Evolutionary conservation across 2,329 filamentous ascomycete species (phyloP), one percentile per base, ranked within the genome.

Genomic region (Fusarium udum): DNA sequence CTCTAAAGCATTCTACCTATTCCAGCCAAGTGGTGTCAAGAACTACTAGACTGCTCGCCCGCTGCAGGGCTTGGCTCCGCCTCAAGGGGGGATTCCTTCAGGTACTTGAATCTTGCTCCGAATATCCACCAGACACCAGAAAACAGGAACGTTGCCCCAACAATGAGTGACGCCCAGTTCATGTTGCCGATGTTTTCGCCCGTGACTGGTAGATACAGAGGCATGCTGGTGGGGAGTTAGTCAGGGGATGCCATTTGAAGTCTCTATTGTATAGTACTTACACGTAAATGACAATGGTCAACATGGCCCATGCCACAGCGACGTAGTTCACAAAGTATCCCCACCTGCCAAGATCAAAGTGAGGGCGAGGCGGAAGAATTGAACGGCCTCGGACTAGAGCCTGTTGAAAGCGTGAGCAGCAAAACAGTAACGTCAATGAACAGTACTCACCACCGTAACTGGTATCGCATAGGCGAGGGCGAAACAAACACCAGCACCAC

Each of bases 131-230:
- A 67, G 14, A 36, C 12, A 18, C 56, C 58, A 3, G 64, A 62
- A n/a, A 68, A 58, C 1, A 69, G 15, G 7, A 69, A 40, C 7
- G 45, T 68, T 7, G 34, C 59, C 4, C 64, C 64, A 4, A 70
- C 49, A 8, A 70, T 64, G 9, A 56, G 36, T 13, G 63, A 12
- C 3, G 67, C 64, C 67, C 64, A 70, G 26, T 70, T 70, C 67
- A 70, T 70, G 15, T 70, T 70, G 1, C 52, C 59, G 1, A 70
- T 70, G 12, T 70, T 69, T 3, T 56, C 53, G 0, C 62, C 63
- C 0, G 57, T 61, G 4, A 70, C 67, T 6, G 64, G 67, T 7
- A 70, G 39, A 28, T 68, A 68, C 1, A 70, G 39, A 7, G 67
- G 67, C 56, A 70, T 64, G 3, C 67, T 70, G 16, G 3, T 2